Conservation (phyloP, 2,329 filamentous ascomycete genomes). For the Sarocladiaceae sp. region DNA sequence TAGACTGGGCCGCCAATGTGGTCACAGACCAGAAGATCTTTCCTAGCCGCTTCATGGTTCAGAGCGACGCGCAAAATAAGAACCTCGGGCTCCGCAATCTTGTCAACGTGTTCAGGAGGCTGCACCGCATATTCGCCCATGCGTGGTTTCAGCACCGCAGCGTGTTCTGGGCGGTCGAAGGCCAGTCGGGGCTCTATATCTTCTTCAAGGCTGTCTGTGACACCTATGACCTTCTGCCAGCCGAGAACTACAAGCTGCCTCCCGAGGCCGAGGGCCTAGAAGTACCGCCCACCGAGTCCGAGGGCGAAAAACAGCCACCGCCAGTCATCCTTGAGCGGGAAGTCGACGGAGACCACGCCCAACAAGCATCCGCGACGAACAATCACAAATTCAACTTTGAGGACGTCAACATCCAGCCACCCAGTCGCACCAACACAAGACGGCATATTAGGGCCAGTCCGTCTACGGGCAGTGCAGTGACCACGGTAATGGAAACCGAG, state of each 20-base stretch:
- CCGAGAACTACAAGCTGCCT: constrained; percentile 94
- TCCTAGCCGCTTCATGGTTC: constrained; percentile 67
- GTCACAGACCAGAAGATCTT: constrained; percentile 94
- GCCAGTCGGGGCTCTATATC: constrained; percentile 84
- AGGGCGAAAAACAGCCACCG: constrained; percentile 28
- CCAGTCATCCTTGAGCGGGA: constrained; percentile 28
- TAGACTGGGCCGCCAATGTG: constrained; percentile 95
- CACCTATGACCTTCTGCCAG: constrained; percentile 77
- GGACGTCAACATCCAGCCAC: constrained; percentile 38
- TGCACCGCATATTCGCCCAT: constrained; percentile 96
- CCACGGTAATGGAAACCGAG: constrained; percentile 75
- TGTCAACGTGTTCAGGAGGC: constrained; percentile 87
- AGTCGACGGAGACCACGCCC: constrained; percentile 21
- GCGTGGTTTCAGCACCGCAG: constrained; percentile 97
- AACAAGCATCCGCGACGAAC: constrained; percentile 1
- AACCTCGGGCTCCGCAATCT: constrained; percentile 70
- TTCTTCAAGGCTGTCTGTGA: constrained; percentile 98
- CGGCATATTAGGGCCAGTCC: constrained; percentile 75
- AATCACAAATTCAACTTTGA: not conserved
- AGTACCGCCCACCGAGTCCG: constrained; percentile 31
- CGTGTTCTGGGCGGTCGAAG: constrained; percentile 92
- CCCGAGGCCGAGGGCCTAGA: constrained; percentile 86
- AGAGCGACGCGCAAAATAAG: constrained; percentile 51
- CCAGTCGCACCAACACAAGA: constrained; percentile 65
- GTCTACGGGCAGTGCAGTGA: constrained; percentile 70